These are phyloP conservation scores for Dryas drummondii DNA, from an alignment of 306 rosid genomes.

Conservation along the genomic window DNA sequence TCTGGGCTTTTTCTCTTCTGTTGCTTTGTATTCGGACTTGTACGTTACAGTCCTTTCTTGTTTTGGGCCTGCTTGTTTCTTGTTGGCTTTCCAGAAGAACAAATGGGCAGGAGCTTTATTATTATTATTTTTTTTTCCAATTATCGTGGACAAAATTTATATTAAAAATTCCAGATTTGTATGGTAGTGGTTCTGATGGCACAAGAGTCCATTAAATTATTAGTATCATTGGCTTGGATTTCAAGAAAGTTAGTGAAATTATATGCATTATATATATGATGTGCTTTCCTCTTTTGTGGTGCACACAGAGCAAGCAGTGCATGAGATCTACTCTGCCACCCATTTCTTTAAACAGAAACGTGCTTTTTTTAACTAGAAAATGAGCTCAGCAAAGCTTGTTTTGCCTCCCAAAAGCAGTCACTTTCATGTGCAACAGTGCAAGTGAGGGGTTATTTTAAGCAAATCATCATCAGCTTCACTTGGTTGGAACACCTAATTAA, in stretches of 20 bases:
- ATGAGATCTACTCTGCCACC: not conserved
- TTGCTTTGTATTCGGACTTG: no score
- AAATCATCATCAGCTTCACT: constrained; percentile 8
- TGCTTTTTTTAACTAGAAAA: not conserved
- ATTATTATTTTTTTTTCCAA: not conserved
- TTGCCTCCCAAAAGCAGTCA: constrained; percentile 6
- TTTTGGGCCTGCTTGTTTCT: no score
- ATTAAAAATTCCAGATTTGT: not conserved
- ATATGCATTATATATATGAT: not conserved
- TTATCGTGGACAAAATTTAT: not conserved
- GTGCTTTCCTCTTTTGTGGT: not conserved
- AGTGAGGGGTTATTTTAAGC: not conserved
- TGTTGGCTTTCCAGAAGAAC: no score
- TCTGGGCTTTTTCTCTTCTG: no score
- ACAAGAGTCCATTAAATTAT: not conserved
- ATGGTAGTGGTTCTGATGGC: not conserved
- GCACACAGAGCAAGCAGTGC: no score
- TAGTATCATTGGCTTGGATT: not conserved
- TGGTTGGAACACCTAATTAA: not conserved
- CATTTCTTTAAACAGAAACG: not conserved
- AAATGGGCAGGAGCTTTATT: no score
- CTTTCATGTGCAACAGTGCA: constrained; percentile 21
- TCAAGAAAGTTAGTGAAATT: constrained; percentile 4
- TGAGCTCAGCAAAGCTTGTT: not conserved
- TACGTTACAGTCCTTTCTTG: no score